These are phyloP conservation scores for Psilocybe sp. DNA, from an alignment of 768 basidiomycete genomes.

Conservation along the genomic window DNA sequence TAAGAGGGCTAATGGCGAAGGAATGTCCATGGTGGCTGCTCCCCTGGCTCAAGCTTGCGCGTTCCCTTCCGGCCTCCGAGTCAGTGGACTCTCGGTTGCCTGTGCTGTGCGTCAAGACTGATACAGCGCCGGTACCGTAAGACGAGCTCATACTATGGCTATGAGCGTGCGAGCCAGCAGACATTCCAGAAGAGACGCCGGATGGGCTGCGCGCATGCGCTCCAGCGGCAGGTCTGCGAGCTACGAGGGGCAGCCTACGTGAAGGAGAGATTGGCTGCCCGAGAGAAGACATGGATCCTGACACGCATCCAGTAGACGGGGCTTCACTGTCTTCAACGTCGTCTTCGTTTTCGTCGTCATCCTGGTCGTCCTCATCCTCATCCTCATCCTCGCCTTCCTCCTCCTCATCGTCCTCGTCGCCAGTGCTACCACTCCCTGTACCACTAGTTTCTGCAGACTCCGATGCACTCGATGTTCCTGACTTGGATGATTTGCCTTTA, in stretches of 20 bases:
- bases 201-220: constrained; percentile 23
- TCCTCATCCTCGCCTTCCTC: constrained; percentile 26
- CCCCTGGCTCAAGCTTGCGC: constrained; percentile 31
- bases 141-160: constrained; percentile 20
- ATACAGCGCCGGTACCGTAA: constrained; percentile 33
- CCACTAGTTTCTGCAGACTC: constrained; percentile 9
- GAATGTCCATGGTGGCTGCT: constrained; percentile 16
- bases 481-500: constrained; percentile 5
- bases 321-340: constrained; percentile 43
- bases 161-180: constrained; percentile 16
- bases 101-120: constrained; percentile 54
- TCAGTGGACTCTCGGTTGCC: constrained; percentile 62
- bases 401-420: constrained; percentile 18
- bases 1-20: constrained; percentile 4
- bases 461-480: constrained; percentile 4
- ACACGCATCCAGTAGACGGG: constrained; percentile 61
- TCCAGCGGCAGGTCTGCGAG: constrained; percentile 41
- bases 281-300: constrained; percentile 83
- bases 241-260: constrained; percentile 63
- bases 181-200: constrained; percentile 21
- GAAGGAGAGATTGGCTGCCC: constrained; percentile 68
- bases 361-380: constrained; percentile 28
- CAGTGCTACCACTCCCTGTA: constrained; percentile 7
- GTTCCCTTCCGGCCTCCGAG: constrained; percentile 31
- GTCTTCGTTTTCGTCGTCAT: constrained; percentile 30